A percentile compares a stretch with the other conserved stretches of the same genome.
Conservation (phyloP, 2,329 filamentous ascomycete species). For the Botrytis sinoallii region DNA sequence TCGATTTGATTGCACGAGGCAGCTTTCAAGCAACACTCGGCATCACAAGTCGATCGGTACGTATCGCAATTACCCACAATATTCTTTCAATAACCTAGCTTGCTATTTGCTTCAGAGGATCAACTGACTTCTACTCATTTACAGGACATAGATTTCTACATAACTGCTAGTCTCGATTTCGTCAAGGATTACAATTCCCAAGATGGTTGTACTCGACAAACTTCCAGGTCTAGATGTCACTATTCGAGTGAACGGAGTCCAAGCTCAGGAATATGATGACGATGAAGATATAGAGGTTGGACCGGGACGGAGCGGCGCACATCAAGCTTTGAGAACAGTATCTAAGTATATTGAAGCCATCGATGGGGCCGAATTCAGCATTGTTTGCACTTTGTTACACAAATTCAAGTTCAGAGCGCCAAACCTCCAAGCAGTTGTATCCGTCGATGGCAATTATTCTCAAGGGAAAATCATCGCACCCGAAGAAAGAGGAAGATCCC, state of each 20-base stretch:
- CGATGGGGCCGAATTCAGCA: constrained; percentile 6
- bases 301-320: not conserved
- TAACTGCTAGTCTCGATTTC: not conserved
- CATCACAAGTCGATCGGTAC: not conserved
- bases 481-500: too few species aligned
- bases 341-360: constrained; percentile 15
- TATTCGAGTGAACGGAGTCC: not conserved
- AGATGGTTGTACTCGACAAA: not conserved
- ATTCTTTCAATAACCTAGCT: too few species aligned
- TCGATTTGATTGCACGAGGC: not conserved
- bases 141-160: not conserved
- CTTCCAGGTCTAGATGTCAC: not conserved
- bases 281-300: constrained; percentile 15
- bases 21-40: not conserved
- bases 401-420: not conserved
- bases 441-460: not conserved
- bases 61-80: not conserved
- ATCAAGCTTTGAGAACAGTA: constrained; percentile 11
- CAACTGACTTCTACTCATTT: not conserved
- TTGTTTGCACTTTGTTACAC: not conserved
- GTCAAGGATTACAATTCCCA: not conserved
- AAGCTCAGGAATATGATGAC: constrained; percentile 9
- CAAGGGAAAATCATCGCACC: fast-evolving
- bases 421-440: not conserved
- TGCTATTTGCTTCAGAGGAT: not conserved